A percentile compares a stretch with the other conserved stretches of the same genome.
Evolutionary conservation across 2,329 filamentous ascomycete genomes (phyloP).

Genomic region (Neopestalotiopsis sp.): DNA sequence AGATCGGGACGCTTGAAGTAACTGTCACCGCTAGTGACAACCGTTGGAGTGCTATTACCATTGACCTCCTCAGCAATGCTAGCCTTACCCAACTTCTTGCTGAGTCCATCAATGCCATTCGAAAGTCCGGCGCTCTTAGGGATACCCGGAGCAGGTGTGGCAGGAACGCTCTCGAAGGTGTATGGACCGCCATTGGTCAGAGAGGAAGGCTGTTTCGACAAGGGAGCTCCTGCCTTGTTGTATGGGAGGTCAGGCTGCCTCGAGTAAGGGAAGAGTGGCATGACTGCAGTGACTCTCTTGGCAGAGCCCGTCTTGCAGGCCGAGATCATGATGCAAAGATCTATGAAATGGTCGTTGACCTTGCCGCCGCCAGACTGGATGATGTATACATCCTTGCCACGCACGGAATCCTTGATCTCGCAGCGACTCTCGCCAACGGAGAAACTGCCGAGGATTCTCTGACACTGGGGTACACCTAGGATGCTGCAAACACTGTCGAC

Average conservation of each 20-base stretch:
- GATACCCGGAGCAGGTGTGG: slow-evolving; percentile 79
- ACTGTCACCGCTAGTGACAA: slow-evolving; percentile 15
- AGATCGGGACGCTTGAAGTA: slow-evolving; percentile 21
- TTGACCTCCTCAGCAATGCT: slow-evolving; percentile 18
- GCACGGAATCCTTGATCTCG: slow-evolving; percentile 95
- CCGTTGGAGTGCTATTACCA: slow-evolving; percentile 28
- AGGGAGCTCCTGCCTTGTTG: slow-evolving; percentile 90
- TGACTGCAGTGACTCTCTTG: slow-evolving; percentile 88
- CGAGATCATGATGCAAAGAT: slow-evolving; percentile 97
- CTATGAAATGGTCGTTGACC: slow-evolving; percentile 96
- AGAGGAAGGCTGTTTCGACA: slow-evolving; percentile 69
- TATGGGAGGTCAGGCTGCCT: slow-evolving; percentile 96
- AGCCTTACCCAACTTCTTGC: slow-evolving; percentile 17
- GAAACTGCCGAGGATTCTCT: slow-evolving; percentile 89
- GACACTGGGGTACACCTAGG: slow-evolving; percentile 84
- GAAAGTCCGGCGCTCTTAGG: slow-evolving; percentile 69
- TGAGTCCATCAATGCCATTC: slow-evolving; percentile 36
- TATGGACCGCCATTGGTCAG: slow-evolving; percentile 64
- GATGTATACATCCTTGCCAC: slow-evolving; percentile 98
- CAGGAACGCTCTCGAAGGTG: slow-evolving; percentile 91
- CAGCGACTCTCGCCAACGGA: slow-evolving; percentile 93
- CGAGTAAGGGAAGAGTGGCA: slow-evolving; percentile 96
- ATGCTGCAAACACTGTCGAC: slow-evolving; percentile 87
- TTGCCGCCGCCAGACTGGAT: slow-evolving; percentile 92
- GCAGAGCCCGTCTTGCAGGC: slow-evolving; percentile 95